Conservation (phyloP, 176 grass and related monocot species). For the Thinopyrum elongatum region DNA sequence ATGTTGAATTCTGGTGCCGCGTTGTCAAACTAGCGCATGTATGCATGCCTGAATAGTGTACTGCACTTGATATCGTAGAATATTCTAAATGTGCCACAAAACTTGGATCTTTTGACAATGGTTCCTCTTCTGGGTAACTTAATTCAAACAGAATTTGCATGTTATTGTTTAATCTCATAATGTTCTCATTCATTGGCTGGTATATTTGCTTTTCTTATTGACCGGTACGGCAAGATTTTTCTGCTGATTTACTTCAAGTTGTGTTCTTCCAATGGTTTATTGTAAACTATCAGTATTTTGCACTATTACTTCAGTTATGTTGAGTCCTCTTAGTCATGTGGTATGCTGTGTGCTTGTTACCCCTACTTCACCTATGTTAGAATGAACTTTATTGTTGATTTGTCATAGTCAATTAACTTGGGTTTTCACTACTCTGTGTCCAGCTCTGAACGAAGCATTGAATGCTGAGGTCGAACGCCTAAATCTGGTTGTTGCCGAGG, state of each 20-base stretch:
- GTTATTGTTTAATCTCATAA: not conserved
- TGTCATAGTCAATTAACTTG: not conserved
- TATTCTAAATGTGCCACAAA: not conserved
- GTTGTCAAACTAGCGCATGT: not conserved
- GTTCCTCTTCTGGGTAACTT: not conserved
- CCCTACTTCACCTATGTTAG: not conserved
- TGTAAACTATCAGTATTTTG: not conserved
- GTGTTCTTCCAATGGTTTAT: not conserved
- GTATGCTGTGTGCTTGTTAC: not conserved
- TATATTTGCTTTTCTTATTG: not conserved
- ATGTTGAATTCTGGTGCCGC: not conserved
- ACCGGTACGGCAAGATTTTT: not conserved
- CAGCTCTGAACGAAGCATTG: constrained; percentile 85
- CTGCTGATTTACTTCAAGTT: not conserved
- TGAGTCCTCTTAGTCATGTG: not conserved
- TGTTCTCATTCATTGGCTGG: not conserved
- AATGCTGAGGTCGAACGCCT: constrained; percentile 48
- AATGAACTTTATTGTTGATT: not conserved
- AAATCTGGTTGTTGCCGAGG: constrained; percentile 52
- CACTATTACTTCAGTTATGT: not conserved
- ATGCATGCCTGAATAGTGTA: not conserved
- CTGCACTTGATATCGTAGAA: not conserved
- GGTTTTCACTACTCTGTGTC: constrained; percentile 16
- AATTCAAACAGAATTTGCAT: not conserved
- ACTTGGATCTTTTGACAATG: not conserved